Evolutionary conservation across 164 flowering plant species (phyloP).

Genomic region (Vitis amurensis): DNA sequence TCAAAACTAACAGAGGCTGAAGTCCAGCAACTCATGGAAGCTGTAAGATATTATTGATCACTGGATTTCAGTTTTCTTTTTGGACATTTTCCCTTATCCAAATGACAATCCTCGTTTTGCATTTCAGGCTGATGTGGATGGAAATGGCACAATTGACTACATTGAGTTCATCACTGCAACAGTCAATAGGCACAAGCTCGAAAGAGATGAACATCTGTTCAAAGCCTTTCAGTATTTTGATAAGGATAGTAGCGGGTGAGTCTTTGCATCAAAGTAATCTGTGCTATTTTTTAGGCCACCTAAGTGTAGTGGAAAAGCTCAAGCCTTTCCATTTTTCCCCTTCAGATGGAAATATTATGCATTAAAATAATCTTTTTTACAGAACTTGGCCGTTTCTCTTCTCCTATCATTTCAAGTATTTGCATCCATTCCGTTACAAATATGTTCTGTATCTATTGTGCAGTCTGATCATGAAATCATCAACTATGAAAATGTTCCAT

Average conservation of each 20-base stretch:
- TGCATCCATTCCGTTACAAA: no score
- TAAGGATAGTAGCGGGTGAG: constrained; percentile 88
- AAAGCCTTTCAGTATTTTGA: constrained; percentile 87
- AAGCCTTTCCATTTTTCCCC: no score
- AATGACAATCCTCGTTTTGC: not conserved
- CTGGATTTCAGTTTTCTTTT: not conserved
- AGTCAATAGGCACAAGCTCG: constrained; percentile 85
- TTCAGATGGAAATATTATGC: no score
- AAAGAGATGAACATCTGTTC: constrained; percentile 82
- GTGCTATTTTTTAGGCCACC: no score
- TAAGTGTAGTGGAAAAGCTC: no score
- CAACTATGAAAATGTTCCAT: no score
- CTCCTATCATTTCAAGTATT: no score
- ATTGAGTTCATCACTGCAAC: constrained; percentile 92
- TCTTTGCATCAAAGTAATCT: not conserved
- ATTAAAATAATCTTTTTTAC: no score
- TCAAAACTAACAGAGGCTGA: constrained; percentile 85
- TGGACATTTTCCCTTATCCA: not conserved
- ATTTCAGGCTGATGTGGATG: constrained; percentile 91
- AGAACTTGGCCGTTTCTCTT: no score
- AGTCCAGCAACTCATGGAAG: constrained; percentile 92
- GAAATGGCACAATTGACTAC: constrained; percentile 88
- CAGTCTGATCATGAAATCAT: no score
- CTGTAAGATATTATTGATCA: constrained; percentile 49
- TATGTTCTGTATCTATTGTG: no score